These are phyloP conservation scores for Pythium chondricola DNA, from an alignment of 352 stramenopile genomes.

Conservation along the genomic window DNA sequence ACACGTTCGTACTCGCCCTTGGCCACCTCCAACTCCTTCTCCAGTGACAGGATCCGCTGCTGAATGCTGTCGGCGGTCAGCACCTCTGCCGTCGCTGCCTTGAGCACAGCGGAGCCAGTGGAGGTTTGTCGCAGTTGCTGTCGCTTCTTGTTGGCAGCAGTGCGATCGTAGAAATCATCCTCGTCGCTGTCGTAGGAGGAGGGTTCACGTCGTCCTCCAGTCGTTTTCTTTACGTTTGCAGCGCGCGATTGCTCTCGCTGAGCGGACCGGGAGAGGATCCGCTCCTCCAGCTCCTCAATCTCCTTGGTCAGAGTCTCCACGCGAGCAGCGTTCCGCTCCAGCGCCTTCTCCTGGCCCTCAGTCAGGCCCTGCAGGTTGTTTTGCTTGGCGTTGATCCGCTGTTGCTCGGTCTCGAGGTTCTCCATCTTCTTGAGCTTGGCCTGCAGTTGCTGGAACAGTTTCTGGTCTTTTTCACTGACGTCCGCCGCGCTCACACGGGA, in stretches of 20 bases:
- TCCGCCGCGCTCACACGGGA: slow-evolving; percentile 38
- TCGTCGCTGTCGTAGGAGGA: slow-evolving; percentile 69
- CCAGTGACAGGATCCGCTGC: slow-evolving; percentile 29
- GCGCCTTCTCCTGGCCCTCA: slow-evolving; percentile 50
- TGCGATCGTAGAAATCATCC: slow-evolving; percentile 79
- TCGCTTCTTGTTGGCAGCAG: slow-evolving; percentile 40
- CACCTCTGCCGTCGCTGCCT: slow-evolving; percentile 16
- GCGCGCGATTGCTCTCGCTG: slow-evolving; percentile 32
- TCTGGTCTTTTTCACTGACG: slow-evolving; percentile 62
- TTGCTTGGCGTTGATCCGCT: slow-evolving; percentile 69
- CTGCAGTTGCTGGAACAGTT: slow-evolving; percentile 77
- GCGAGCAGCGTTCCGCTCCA: slow-evolving; percentile 57
- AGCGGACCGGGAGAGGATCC: slow-evolving; percentile 45
- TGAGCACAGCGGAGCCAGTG: neutral
- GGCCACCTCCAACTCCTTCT: slow-evolving; percentile 29
- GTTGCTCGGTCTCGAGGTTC: slow-evolving; percentile 62
- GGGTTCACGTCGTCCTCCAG: slow-evolving; percentile 31
- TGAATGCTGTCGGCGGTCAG: slow-evolving; percentile 55
- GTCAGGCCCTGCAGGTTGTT: slow-evolving; percentile 48
- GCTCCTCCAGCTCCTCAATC: slow-evolving; percentile 53
- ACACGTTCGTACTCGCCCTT: slow-evolving; percentile 15
- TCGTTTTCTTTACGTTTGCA: slow-evolving; percentile 2
- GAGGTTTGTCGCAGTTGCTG: neutral
- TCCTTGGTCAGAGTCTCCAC: slow-evolving; percentile 56
- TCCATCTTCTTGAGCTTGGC: slow-evolving; percentile 79